Percentiles rank a stretch among this genome's conserved stretches.
Conservation (phyloP, 2,329 filamentous ascomycete genomes). For the Neonectria punicea region DNA sequence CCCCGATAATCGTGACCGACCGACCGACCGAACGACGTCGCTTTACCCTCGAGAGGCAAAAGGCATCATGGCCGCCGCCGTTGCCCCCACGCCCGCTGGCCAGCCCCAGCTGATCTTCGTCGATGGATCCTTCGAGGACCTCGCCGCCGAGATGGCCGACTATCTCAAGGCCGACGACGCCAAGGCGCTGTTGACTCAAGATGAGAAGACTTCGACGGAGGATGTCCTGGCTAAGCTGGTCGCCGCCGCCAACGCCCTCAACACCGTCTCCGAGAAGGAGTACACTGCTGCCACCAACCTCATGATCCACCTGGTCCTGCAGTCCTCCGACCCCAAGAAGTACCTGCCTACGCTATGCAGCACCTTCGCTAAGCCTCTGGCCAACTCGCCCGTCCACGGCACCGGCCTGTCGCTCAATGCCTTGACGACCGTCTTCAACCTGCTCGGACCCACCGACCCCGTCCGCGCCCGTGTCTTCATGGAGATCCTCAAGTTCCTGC, state of each 20-base stretch:
- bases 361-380: constrained; percentile 88
- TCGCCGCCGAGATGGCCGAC: constrained; percentile 92
- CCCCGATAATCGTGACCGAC: constrained; percentile 33
- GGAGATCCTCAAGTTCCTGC: constrained; percentile 86
- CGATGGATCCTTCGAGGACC: constrained; percentile 93
- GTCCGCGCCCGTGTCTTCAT: constrained; percentile 91
- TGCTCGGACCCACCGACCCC: constrained; percentile 79
- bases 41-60: constrained; percentile 34
- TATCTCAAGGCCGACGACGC: constrained; percentile 89
- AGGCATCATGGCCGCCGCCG: constrained; percentile 35
- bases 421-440: constrained; percentile 96
- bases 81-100: constrained; percentile 53
- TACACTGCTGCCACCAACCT: constrained; percentile 97
- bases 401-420: constrained; percentile 87
- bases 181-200: constrained; percentile 77
- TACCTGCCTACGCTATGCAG: constrained; percentile 89
- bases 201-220: constrained; percentile 76
- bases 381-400: constrained; percentile 86
- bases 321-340: constrained; percentile 85
- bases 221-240: constrained; percentile 92
- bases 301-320: constrained; percentile 89
- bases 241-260: constrained; percentile 79
- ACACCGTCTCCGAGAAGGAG: constrained; percentile 92
- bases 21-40: constrained; percentile 31
- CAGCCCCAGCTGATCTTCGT: constrained; percentile 76